Percentiles rank a stretch among this genome's conserved stretches.
Conservation (phyloP, 1,284 basidiomycete species). For the Ceratorhiza oryzae-sativae region DNA sequence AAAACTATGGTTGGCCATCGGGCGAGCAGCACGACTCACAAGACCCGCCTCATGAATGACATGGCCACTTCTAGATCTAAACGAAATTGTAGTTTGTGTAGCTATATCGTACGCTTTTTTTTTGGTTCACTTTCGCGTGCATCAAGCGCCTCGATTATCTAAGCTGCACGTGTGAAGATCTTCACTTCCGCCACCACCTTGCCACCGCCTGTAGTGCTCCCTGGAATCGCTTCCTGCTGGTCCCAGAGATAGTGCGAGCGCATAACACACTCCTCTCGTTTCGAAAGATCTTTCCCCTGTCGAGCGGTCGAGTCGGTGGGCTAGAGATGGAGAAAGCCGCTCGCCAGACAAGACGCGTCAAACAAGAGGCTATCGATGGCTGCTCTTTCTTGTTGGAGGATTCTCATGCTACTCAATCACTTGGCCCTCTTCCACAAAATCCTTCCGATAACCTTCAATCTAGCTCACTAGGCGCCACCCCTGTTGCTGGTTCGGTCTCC, state of each 20-base stretch:
- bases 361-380: constrained; percentile 2
- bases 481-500: neutral
- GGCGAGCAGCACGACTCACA: neutral
- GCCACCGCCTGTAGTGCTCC: neutral
- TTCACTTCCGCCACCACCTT: constrained; percentile 5
- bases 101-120: neutral
- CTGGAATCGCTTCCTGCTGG: too few relatives aligned
- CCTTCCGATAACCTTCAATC: neutral
- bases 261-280: neutral
- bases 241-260: neutral
- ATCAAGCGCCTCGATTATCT: constrained; percentile 14
- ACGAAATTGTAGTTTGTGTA: constrained; percentile 10
- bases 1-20: constrained; percentile 7
- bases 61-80: neutral
- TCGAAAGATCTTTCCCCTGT: neutral
- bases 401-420: neutral
- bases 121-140: neutral
- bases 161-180: neutral
- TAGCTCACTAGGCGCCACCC: neutral
- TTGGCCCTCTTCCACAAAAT: neutral
- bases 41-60: neutral
- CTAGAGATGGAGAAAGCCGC: too few relatives aligned
- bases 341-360: neutral
- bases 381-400: neutral
- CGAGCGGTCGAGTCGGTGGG: neutral